A percentile compares a stretch with the other conserved stretches of the same genome.
These are phyloP conservation scores for Yarrowia bubula DNA, from an alignment of 805 yeast genomes.

Conservation along the genomic window DNA sequence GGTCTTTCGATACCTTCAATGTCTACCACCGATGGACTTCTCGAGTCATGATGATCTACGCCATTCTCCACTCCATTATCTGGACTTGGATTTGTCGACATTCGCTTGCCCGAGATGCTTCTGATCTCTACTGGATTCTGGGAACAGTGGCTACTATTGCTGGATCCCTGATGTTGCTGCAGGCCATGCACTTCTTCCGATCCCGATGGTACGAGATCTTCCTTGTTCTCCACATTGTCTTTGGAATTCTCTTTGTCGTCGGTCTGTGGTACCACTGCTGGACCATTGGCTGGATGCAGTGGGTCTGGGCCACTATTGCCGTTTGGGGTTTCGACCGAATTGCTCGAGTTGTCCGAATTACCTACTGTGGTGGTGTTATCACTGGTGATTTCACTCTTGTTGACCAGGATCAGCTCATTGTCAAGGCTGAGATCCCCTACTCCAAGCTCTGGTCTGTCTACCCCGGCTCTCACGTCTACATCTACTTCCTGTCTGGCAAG, in stretches of 20 bases:
- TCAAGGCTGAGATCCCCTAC: slow-evolving; percentile 15
- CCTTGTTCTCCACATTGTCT: slow-evolving; percentile 52
- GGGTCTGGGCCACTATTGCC: slow-evolving; percentile 53
- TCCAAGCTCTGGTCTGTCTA: slow-evolving; percentile 44
- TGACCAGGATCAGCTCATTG: slow-evolving; percentile 1
- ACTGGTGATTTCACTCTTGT: neutral
- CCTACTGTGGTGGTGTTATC: slow-evolving; percentile 52
- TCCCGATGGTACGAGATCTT: slow-evolving; percentile 58
- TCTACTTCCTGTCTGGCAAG: slow-evolving; percentile 54
- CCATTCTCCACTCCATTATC: slow-evolving; percentile 33
- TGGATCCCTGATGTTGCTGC: slow-evolving; percentile 47
- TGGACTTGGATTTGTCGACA: slow-evolving; percentile 22
- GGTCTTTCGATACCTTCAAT: slow-evolving; percentile 60
- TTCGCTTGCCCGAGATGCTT: neutral
- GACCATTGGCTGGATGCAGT: slow-evolving; percentile 45
- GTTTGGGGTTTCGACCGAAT: slow-evolving; percentile 72
- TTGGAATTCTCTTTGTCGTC: slow-evolving; percentile 53
- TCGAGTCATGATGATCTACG: slow-evolving; percentile 32
- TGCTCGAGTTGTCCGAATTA: slow-evolving; percentile 53
- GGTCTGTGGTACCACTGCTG: slow-evolving; percentile 60
- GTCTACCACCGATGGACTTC: slow-evolving; percentile 51
- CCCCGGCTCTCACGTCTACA: slow-evolving; percentile 58
- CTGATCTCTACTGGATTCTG: slow-evolving; percentile 1
- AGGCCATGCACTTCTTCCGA: slow-evolving; percentile 55
- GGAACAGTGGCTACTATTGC: slow-evolving; percentile 48